Conservation (phyloP, 306 rosid species). For the Cercis canadensis region DNA sequence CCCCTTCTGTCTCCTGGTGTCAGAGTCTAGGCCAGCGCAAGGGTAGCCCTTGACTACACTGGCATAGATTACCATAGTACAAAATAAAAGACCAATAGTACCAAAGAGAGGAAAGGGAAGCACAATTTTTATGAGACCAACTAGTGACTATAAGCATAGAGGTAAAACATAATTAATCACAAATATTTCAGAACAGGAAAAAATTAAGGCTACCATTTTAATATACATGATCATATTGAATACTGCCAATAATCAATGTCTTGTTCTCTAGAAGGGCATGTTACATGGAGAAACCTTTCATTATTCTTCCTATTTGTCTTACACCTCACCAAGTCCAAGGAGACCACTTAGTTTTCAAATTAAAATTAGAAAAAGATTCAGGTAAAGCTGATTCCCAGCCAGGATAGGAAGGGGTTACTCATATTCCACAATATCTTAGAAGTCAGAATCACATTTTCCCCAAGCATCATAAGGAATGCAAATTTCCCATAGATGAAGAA, state of each 20-base stretch:
- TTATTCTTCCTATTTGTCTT: neutral
- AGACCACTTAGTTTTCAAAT: neutral
- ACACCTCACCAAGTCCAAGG: constrained; percentile 1
- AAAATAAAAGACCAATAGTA: no score
- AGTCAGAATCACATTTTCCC: neutral
- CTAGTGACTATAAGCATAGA: no score
- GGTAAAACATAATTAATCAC: neutral
- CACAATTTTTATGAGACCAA: no score
- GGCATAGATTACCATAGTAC: no score
- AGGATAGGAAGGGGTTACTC: neutral
- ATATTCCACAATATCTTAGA: constrained; percentile 15
- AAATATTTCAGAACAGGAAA: neutral
- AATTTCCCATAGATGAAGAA: no score
- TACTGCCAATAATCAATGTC: constrained; percentile 14
- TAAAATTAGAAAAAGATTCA: neutral
- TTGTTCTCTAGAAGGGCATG: constrained; percentile 5
- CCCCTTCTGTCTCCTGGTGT: no score
- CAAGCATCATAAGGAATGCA: no score
- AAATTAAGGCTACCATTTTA: neutral
- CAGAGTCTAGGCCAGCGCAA: no score
- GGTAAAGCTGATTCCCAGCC: constrained; percentile 1
- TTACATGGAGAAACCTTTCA: constrained; percentile 7
- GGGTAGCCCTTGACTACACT: no score
- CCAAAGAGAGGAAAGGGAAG: no score
- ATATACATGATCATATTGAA: neutral